Evolutionary conservation across 2,329 filamentous ascomycete genomes (phyloP).

Genomic region (Sporothrix sp.): DNA sequence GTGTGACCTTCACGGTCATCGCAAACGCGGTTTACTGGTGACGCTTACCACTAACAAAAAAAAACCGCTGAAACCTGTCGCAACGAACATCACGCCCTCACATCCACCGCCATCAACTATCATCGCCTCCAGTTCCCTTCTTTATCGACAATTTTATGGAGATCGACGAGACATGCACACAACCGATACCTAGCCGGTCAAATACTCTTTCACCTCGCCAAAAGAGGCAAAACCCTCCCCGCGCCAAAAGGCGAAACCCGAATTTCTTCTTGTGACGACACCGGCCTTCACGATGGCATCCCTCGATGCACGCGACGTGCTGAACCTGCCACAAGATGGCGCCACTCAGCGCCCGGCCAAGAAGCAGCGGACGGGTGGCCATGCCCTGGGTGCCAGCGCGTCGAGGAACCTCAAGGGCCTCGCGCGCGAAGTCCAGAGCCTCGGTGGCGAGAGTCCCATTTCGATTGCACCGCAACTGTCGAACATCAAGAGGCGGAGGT

Average conservation of each 20-base stretch:
- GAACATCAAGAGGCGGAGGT: slow-evolving; percentile 49
- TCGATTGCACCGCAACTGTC: slow-evolving; percentile 53
- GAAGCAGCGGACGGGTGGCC: slow-evolving; percentile 60
- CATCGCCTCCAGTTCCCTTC: no score
- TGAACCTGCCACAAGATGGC: slow-evolving; percentile 62
- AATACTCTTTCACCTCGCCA: no score
- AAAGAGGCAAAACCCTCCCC: no score
- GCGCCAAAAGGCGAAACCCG: background rate
- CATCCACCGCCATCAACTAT: no score
- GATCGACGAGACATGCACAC: no score
- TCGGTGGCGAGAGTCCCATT: slow-evolving; percentile 57
- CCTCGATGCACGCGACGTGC: slow-evolving; percentile 77
- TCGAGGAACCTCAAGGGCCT: slow-evolving; percentile 50
- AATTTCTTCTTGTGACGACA: background rate
- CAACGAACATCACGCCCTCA: background rate
- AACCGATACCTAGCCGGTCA: no score
- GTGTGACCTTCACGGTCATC: slow-evolving; percentile 1
- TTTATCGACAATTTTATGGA: no score
- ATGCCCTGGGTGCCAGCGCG: slow-evolving; percentile 21
- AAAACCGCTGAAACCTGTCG: no score
- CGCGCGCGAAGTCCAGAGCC: slow-evolving; percentile 55
- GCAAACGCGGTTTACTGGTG: slow-evolving; percentile 3
- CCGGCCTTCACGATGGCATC: slow-evolving; percentile 48
- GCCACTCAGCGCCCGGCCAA: slow-evolving; percentile 50
- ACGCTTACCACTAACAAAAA: background rate